These are phyloP conservation scores for Artemisia argyi DNA, from an alignment of 129 eudicot genomes.

Conservation along the genomic window DNA sequence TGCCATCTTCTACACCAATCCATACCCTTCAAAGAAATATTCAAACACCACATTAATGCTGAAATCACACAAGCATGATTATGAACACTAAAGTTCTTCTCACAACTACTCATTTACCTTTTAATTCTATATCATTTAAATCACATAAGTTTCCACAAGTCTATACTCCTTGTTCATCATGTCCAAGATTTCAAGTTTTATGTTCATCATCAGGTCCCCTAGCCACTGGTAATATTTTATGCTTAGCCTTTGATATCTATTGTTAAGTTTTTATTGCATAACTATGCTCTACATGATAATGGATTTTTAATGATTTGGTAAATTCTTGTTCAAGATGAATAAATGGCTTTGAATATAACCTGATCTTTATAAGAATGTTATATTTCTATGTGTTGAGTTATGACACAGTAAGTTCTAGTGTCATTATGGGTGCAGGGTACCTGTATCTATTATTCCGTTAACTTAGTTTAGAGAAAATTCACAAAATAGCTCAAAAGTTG, in stretches of 20 bases:
- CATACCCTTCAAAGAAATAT: neutral
- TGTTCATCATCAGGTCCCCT: constrained; percentile 55
- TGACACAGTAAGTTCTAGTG: no score
- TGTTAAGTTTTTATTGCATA: constrained; percentile 7
- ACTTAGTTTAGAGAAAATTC: no score
- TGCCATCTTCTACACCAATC: neutral
- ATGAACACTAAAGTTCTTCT: constrained; percentile 17
- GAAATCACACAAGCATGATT: constrained; percentile 20
- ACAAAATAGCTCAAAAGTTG: no score
- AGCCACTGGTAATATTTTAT: constrained; percentile 35
- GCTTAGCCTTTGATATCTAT: constrained; percentile 2
- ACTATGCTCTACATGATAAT: constrained; percentile 2
- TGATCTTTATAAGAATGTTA: no score
- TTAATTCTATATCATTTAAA: constrained; percentile 21
- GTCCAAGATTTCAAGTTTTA: constrained; percentile 26
- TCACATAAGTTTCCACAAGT: constrained; percentile 21
- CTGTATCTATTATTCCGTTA: no score
- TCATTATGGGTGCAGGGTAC: no score
- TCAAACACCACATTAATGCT: neutral
- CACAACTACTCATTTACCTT: constrained; percentile 31
- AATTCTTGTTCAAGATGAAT: no score
- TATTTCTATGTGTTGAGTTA: no score
- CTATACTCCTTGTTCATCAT: constrained; percentile 24
- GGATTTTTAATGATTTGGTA: neutral
- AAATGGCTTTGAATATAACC: no score